Evolutionary conservation across 371 early-diverging fungal genomes (phyloP), one percentile per base, ranked within the genome.

Genomic region (Mortierella sp.): DNA sequence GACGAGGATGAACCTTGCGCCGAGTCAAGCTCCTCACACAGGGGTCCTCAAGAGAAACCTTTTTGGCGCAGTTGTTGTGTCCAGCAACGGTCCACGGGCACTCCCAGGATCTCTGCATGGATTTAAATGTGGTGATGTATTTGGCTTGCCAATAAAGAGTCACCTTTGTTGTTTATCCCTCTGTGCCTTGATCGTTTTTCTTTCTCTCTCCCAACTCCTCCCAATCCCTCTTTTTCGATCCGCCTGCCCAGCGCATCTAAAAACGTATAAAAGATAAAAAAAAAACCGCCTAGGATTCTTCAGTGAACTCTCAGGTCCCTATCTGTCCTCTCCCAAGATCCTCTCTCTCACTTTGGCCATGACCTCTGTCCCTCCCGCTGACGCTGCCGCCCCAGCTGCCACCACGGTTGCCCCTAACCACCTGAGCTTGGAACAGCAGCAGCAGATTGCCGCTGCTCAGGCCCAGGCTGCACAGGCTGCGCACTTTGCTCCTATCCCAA

Each of bases 341-440:
- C 83, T 86, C 79, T 81, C 85, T 72, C 82, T 82, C 66, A 81
- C 71, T 56, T 60, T 54, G 45, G 26, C 56, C 38, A 34, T 34
- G 34, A 34, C 34, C 34, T 26, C 64, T 54, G 70, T 64, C 43
- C 56, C 53, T 39, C 64, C 64, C 56, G 72, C 68, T 58, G 61
- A 72, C 31, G 67, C 71, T 28, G 71, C 82, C 64, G 81, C 82
- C 54, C 80, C 85, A 59, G 82, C 82, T 70, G 79, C 83, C 66
- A 71, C 80, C 45, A 80, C 78, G 54, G 76, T 73, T 51, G 62
- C 83, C 41, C 50, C 72, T 47, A 76, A 79, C 59, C 78, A 57
- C 53, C 49, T 66, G 46, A 58, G 82, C 71, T 83, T 83, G 51
- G 84, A 86, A 72, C 87, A 88, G 69, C 87, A 88, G 79, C 89